Percentiles rank a stretch among this genome's conserved stretches.
Evolutionary conservation across 225 moss, liverwort and hornwort genomes (phyloP).

Genomic region (Asterella californica): DNA sequence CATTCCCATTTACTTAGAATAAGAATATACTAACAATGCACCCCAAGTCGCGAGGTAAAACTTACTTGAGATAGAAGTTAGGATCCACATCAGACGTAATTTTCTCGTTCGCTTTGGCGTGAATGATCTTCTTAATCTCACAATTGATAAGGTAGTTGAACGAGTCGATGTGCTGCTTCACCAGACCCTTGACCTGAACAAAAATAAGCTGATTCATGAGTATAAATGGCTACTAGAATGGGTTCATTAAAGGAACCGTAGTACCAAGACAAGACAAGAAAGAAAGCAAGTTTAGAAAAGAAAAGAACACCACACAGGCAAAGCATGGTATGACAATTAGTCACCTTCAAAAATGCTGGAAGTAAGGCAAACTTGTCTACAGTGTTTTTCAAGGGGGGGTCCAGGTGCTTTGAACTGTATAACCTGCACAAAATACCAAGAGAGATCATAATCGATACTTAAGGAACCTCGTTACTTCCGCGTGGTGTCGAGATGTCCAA

Average conservation of each 20-base stretch:
- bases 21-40: neutral
- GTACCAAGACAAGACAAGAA: no score
- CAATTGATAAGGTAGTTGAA: slow-evolving; percentile 99
- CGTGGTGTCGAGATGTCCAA: neutral
- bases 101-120: slow-evolving; percentile 97
- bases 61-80: slow-evolving; percentile 94
- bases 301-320: no score
- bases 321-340: neutral
- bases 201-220: neutral
- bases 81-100: slow-evolving; percentile 94
- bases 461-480: no score
- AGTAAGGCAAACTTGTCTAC: slow-evolving; percentile 95
- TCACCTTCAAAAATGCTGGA: slow-evolving; percentile 98
- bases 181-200: slow-evolving; percentile 81
- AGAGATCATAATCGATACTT: no score
- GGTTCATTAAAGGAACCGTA: neutral
- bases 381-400: slow-evolving; percentile 58
- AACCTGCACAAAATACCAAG: slow-evolving; percentile 14
- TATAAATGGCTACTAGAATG: neutral
- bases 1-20: neutral
- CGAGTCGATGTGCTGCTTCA: slow-evolving; percentile 99
- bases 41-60: neutral
- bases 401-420: slow-evolving; percentile 42
- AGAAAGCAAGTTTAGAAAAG: no score
- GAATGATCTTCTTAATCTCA: slow-evolving; percentile 97